Conservation (phyloP, 352 stramenopile genomes). For the Phytophthora foliorum region DNA sequence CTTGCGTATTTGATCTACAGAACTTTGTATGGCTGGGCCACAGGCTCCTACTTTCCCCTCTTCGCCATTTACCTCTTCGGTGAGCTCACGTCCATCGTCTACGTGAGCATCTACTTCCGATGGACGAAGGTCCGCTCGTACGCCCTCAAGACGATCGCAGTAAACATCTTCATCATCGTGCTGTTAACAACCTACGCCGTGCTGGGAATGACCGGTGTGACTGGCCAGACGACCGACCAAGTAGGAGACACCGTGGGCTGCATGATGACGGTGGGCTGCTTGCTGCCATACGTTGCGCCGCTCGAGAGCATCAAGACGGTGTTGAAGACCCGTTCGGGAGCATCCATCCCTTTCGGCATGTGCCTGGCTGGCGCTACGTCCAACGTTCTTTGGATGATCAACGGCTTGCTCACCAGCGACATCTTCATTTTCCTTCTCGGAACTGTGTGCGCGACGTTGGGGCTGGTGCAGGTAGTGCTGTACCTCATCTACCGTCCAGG, state of each 20-base stretch:
- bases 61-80: conserved; percentile 41
- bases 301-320: conserved; percentile 43
- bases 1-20: conserved; percentile 11
- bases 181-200: conserved; percentile 33
- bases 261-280: conserved; percentile 43
- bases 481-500: conserved; percentile 39
- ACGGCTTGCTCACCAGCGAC: conserved; percentile 45
- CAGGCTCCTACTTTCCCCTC: conserved; percentile 42
- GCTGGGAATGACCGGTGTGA: conserved; percentile 31
- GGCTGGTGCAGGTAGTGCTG: conserved; percentile 34
- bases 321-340: conserved; percentile 38
- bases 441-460: conserved; percentile 31
- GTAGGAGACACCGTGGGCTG: conserved; percentile 41
- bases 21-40: conserved; percentile 37
- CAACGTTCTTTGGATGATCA: conserved; percentile 50
- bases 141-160: conserved; percentile 24
- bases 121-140: conserved; percentile 29
- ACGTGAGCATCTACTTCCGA: conserved; percentile 34
- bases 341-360: conserved; percentile 42
- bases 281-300: conserved; percentile 42
- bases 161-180: conserved; percentile 19
- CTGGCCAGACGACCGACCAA: conserved; percentile 26
- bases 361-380: conserved; percentile 29
- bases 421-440: conserved; percentile 48
- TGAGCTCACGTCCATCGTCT: conserved; percentile 27